Conservation (phyloP, 1,284 basidiomycete species). For the Cutaneotrichosporon mucoides region DNA sequence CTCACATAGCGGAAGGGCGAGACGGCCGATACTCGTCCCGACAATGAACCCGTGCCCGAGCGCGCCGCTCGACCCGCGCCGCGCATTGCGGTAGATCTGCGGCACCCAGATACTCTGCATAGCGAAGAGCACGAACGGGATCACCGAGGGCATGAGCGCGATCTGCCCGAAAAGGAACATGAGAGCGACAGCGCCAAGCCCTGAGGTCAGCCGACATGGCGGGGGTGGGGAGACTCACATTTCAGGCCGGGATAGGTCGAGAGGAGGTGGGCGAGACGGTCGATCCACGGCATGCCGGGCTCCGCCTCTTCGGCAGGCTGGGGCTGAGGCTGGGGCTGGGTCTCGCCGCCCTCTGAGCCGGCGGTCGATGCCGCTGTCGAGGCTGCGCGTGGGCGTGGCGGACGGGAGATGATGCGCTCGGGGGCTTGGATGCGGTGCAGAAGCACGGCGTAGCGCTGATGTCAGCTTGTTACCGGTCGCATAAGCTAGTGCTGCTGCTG, state of each 20-base stretch:
- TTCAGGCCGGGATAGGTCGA: background rate
- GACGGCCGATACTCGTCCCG: slow-evolving; percentile 66
- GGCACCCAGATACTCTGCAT: slow-evolving; percentile 77
- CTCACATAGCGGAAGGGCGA: slow-evolving; percentile 72
- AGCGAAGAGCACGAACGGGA: slow-evolving; percentile 64
- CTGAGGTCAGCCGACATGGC: slow-evolving; percentile 1
- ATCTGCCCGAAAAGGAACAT: slow-evolving; percentile 66
- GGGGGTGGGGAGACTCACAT: background rate
- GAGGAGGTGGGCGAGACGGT: slow-evolving; percentile 14
- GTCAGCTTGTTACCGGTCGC: background rate
- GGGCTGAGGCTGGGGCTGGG: no score
- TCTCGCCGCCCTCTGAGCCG: background rate
- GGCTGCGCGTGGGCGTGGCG: background rate
- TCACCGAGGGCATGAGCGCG: slow-evolving; percentile 65
- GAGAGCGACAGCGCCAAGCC: slow-evolving; percentile 49
- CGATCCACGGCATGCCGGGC: slow-evolving; percentile 9
- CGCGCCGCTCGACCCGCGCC: slow-evolving; percentile 65
- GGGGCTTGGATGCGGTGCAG: slow-evolving; percentile 77
- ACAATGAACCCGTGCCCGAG: slow-evolving; percentile 68
- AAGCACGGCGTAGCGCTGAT: slow-evolving; percentile 73
- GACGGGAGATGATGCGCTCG: slow-evolving; percentile 53
- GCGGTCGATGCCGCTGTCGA: background rate
- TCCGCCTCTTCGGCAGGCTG: slow-evolving; percentile 1
- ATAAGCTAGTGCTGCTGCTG: no score
- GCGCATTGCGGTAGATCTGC: slow-evolving; percentile 73